These are phyloP conservation scores for Phylloporus sp. DNA, from an alignment of 1,284 basidiomycete species.

Conservation along the genomic window DNA sequence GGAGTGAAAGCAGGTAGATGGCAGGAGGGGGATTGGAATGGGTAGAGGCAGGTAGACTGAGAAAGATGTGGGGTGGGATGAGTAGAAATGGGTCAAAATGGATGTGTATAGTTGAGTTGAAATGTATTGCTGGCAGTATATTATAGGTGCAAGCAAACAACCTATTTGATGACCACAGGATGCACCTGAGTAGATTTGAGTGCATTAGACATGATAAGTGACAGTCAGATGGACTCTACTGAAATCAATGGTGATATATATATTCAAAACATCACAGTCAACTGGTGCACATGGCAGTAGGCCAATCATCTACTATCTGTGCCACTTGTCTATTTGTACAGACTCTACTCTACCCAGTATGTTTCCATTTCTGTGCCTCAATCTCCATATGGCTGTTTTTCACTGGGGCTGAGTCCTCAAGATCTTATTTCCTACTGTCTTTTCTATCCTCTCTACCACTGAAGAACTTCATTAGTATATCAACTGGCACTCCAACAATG, in stretches of 20 bases:
- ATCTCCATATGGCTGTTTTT: neutral
- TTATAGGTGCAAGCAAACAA: too few species aligned
- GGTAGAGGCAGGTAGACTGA: neutral
- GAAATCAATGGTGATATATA: too few species aligned
- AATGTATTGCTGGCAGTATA: too few species aligned
- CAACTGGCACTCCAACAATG: too few species aligned
- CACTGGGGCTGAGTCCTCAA: neutral
- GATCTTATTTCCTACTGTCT: too few species aligned
- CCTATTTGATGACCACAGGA: too few species aligned
- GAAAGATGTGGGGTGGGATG: neutral
- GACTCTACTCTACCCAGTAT: neutral
- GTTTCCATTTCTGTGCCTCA: neutral
- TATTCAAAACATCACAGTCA: too few species aligned
- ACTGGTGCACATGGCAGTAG: neutral
- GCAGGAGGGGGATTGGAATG: neutral
- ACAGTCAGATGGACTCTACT: too few species aligned
- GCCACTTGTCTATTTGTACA: neutral
- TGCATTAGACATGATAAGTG: too few species aligned
- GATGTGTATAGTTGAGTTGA: neutral
- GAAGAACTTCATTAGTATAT: too few species aligned
- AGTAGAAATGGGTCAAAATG: neutral
- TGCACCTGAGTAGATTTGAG: too few species aligned
- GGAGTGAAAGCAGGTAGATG: neutral
- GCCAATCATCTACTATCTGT: neutral
- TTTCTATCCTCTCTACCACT: too few species aligned